Evolutionary conservation across 129 eudicot genomes (phyloP), one percentile per base, ranked within the genome.

Genomic region (Rutidosis leptorrhynchoides): DNA sequence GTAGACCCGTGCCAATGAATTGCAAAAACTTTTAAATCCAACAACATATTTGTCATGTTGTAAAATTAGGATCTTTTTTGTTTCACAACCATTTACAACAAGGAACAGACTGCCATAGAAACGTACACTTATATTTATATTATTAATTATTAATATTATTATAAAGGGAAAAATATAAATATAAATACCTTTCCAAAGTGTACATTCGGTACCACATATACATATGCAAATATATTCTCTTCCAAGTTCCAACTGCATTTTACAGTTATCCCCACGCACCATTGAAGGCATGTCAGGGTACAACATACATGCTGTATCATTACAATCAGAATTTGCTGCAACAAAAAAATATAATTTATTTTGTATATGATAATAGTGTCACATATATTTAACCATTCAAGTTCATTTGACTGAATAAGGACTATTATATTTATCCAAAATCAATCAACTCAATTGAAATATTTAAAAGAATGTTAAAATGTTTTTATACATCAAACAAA

Each of bases 241-340:
- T 69, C 58, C n/a, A n/a, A n/a, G n/a, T n/a, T n/a, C n/a, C 74
- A 69, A 40, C 74, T 58, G 66, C 43, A 69, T 69, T 56, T 23
- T 55, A 56, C 56, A 57, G 22, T 56, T 59, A 25, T 37, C 57
- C 74, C 74, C 74, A 69, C 65, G 4, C 29, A 9, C 35, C 40
- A 27, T 64, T 64, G 9, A 69, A 43, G 30, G 40, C 28, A 17
- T 69, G 46, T 19, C 56, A 69, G 29, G 66, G 74, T 11, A 40
- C 46, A 19, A 37, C 25, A 16, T 53, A 68, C n/a, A n/a, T n/a
- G n/a, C n/a, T n/a, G n/a, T 69, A 37, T 26, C 26, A 26, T 57
- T 56, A 57, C 33, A 19, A 24, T n/a, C n/a, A n/a, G n/a, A n/a
- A n/a, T 3, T 40, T 10, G 26, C 24, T 68, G 4, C 8, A 19